Evolutionary conservation across 805 yeast species (phyloP), one percentile per base, ranked within the genome.

Genomic region (Candida verbasci): DNA sequence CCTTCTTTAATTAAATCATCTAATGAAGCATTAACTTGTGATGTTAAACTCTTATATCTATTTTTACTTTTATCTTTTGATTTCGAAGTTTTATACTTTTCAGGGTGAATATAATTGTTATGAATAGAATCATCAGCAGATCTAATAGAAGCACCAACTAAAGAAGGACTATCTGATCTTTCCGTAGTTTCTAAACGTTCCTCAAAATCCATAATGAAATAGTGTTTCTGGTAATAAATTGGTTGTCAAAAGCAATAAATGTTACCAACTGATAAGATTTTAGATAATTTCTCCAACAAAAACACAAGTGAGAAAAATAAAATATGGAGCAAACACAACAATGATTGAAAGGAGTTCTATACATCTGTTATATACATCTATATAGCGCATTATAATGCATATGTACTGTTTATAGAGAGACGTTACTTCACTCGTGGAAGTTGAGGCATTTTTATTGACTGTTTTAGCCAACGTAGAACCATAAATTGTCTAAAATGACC

Each of bases 181-280:
- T 74, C 76, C 12, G 75, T 76, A 42, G 66, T 69, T 53, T 74
- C 76, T 44, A 72, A 62, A 53, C 76, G 78, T 44, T 62, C 61
- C 56, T 72, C 77, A 52, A 70, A 62, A 50, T 73, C 76, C 78
- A 73, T 73, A 18, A 42, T 49, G 14, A 8, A 31, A 22, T 11
- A 11, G 30, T 12, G n/a, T n/a, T n/a, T n/a, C n/a, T n/a, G n/a
- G n/a, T n/a, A n/a, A n/a, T n/a, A n/a, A n/a, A n/a, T n/a, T n/a
- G n/a, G n/a, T n/a, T n/a, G n/a, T n/a, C n/a, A n/a, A n/a, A n/a
- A n/a, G n/a, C n/a, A n/a, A n/a, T n/a, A 17, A 9, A 27, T 27
- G 14, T 27, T 16, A 8, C 16, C 12, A n/a, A 17, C 8, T 27
- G 30, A 27, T 27, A 27, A 27, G 16, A n/a, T n/a, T n/a, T n/a